Conservation (phyloP, 805 yeast species). For the Candida maltosa region DNA sequence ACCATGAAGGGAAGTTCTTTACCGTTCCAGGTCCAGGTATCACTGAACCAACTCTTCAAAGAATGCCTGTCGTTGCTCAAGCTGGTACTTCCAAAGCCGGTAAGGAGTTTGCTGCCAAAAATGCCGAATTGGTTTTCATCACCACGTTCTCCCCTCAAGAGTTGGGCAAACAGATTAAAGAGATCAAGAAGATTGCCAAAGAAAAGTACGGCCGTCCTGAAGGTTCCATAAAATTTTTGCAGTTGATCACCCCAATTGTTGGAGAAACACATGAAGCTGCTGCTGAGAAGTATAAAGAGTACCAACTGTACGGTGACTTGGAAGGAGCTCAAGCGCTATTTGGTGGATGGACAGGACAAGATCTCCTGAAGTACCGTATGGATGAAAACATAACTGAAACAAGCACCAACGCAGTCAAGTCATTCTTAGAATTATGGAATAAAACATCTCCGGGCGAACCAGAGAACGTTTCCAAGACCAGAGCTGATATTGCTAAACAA, state of each 20-base stretch:
- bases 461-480: constrained; percentile 14
- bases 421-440: constrained; percentile 31
- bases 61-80: constrained; percentile 42
- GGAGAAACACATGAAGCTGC: constrained; percentile 44
- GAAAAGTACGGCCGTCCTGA: constrained; percentile 32
- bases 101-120: constrained; percentile 38
- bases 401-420: constrained; percentile 29
- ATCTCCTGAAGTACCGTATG: constrained; percentile 29
- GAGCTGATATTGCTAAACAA: constrained; percentile 22
- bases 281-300: constrained; percentile 29
- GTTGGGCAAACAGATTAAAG: constrained; percentile 23
- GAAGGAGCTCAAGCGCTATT: constrained; percentile 42
- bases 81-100: constrained; percentile 45
- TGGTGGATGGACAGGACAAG: constrained; percentile 42
- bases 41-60: constrained; percentile 41
- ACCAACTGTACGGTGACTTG: constrained; percentile 27
- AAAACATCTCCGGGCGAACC: constrained; percentile 23
- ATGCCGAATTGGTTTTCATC: constrained; percentile 42
- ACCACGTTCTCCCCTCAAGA: constrained; percentile 28
- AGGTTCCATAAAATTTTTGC: constrained; percentile 33
- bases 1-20: constrained; percentile 38
- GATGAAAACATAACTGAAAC: constrained; percentile 28
- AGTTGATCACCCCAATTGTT: constrained; percentile 33
- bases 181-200: constrained; percentile 28
- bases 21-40: constrained; percentile 43